phyloP scores from a whole-genome alignment of 2,329 filamentous ascomycete genomes.

The Sclerotinia glacialis region DNA sequence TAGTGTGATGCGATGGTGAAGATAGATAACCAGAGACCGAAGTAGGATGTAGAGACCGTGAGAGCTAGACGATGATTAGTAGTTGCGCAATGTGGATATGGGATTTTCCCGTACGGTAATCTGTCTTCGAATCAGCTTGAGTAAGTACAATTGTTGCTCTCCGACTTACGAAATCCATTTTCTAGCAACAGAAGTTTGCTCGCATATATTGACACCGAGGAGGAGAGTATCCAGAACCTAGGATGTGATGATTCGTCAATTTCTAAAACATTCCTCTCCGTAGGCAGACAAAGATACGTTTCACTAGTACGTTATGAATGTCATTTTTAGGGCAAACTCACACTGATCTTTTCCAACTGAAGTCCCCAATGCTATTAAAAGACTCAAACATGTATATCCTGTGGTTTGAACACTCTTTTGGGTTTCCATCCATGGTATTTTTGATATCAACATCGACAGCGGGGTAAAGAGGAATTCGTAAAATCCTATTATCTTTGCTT shows the following conservation, averaged over 20 bases:
- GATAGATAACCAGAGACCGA: not conserved
- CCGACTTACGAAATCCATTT: not conserved
- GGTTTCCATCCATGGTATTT: too few relatives aligned
- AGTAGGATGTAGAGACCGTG: not conserved
- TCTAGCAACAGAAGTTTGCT: not conserved
- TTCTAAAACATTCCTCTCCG: not conserved
- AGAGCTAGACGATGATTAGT: not conserved
- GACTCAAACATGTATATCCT: too few relatives aligned
- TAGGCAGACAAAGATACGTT: not conserved
- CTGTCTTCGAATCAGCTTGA: not conserved
- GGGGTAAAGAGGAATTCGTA: not conserved
- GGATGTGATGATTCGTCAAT: not conserved
- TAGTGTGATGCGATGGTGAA: not conserved
- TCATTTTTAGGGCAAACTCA: not conserved
- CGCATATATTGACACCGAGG: not conserved
- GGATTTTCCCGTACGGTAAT: not conserved
- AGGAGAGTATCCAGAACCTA: not conserved
- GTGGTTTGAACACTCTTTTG: not conserved
- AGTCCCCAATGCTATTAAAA: not conserved
- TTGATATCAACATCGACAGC: not conserved
- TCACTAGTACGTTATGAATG: not conserved
- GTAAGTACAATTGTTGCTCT: not conserved
- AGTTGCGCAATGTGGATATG: too few relatives aligned
- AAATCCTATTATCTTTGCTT: not conserved
- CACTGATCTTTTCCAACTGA: not conserved